phyloP scores from a whole-genome alignment of 2,329 filamentous ascomycete genomes.

The Nemania abortiva region DNA sequence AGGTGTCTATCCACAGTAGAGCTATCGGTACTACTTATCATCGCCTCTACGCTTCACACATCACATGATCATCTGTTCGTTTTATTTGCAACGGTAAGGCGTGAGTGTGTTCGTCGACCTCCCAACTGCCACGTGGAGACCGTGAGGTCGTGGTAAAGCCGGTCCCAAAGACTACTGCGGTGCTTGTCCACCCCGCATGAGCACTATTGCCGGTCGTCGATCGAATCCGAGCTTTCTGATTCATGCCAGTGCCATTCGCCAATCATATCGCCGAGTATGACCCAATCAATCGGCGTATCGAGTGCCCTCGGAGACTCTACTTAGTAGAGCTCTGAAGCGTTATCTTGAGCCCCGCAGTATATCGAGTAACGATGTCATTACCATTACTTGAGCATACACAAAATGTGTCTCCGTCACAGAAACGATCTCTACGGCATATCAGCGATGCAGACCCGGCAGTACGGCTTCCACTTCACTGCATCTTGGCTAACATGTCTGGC shows the following conservation, averaged over 20 bases:
- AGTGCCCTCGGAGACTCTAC: conserved; percentile 12
- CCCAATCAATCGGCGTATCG: conserved; percentile 19
- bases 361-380: conserved; percentile 39
- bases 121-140: conserved; percentile 23
- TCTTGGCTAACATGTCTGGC: conserved; percentile 29
- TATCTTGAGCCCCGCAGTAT: conserved; percentile 46
- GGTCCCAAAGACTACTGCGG: not conserved
- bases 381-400: conserved; percentile 38
- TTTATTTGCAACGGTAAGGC: not conserved
- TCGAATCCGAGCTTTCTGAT: conserved; percentile 6
- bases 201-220: conserved; percentile 14
- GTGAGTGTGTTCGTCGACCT: conserved; percentile 3
- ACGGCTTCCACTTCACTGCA: conserved; percentile 42
- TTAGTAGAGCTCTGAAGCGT: conserved; percentile 38
- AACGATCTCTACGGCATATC: conserved; percentile 45
- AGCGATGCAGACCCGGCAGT: conserved; percentile 43
- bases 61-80: conserved; percentile 24
- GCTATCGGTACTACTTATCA: not conserved
- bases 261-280: conserved; percentile 19
- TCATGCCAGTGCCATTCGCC: conserved; percentile 22
- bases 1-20: not conserved
- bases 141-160: conserved; percentile 9
- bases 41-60: not conserved
- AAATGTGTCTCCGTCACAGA: conserved; percentile 41
- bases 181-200: conserved; percentile 27